Evolutionary conservation across 805 yeast genomes (phyloP), one percentile per base, ranked within the genome.

Genomic region (Spencermartinsiella europaea): DNA sequence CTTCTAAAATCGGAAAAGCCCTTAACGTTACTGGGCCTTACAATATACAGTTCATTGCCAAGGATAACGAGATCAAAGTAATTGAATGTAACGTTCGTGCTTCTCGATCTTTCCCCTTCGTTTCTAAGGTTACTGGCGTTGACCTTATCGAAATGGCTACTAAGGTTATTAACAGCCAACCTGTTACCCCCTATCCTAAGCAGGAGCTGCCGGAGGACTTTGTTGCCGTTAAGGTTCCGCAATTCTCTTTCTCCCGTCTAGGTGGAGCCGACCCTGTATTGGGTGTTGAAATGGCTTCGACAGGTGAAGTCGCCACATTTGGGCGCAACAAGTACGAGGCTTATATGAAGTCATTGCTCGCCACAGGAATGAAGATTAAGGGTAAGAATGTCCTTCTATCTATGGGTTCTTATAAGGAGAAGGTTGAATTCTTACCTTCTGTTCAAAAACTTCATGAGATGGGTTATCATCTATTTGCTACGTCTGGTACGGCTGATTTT

Each of bases 1-100:
- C 99, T 42, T 95, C 95, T 50, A 91, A 90, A 73, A 89, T 91
- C 63, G 98, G 96, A 64, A 77, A 81, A 60, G 98, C 98, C 37
- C 79, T 89, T 70, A 87, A 89, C 64, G 89, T 91, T 48, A 90
- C 97, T 54, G 99, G 99, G 67, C 99, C 99, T 44, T 91, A 80
- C 74, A 91, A 91, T 72, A 91, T 91, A 66, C 99, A 91, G 72
- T 86, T 91, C 67, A 93, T 91, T 66, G 96, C 96, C 51, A 86
- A 89, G 72, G 89, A 90, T 68, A 85, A 87, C 59, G 95, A 88
- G 59, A 88, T 91, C 68, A 93, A 93, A 80, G 99, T 91, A 45
- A 91, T 91, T 64, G 99, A 91, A 73, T 91, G 99, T 78, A 91
- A 91, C 64, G 96, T 91, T 48, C 85, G 99, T 72, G 99, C 99